Percentiles rank a stretch among this genome's conserved stretches.
Conservation (phyloP, 495 filamentous ascomycete genomes). For the Platismatia glauca region DNA sequence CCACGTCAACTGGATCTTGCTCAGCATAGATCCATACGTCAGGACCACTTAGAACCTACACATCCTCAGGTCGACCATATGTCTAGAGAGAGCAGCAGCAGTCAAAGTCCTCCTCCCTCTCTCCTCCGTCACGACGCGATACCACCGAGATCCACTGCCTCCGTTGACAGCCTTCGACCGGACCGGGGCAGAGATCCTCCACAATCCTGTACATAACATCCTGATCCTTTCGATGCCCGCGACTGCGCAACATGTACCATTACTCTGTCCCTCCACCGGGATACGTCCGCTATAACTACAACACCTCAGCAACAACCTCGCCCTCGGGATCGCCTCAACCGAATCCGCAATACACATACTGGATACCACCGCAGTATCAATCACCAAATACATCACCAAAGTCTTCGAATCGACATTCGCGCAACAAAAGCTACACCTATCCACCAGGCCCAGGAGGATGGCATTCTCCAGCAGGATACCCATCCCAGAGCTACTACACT, state of each 20-base stretch:
- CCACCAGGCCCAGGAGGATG: constrained; percentile 33
- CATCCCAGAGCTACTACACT: constrained; percentile 36
- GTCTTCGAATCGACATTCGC: constrained; percentile 18
- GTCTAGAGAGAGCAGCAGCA: constrained; percentile 24
- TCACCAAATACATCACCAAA: constrained; percentile 19
- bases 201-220: constrained; percentile 13
- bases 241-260: constrained; percentile 39
- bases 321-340: constrained; percentile 29
- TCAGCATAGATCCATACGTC: constrained; percentile 3
- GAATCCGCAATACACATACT: constrained; percentile 20
- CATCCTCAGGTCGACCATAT: constrained; percentile 22
- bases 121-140: constrained; percentile 14
- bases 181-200: constrained; percentile 20
- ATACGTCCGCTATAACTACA: constrained; percentile 44
- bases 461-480: constrained; percentile 30
- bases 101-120: constrained; percentile 21
- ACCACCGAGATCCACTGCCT: constrained; percentile 12
- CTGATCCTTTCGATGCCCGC: constrained; percentile 19
- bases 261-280: constrained; percentile 41
- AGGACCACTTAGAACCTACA: constrained; percentile 4
- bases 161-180: constrained; percentile 13
- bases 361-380: constrained; percentile 22
- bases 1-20: constrained; percentile 11
- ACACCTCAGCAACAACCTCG: constrained; percentile 43
- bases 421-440: constrained; percentile 20